Percentiles rank a stretch among this genome's conserved stretches.
Evolutionary conservation across 1,284 basidiomycete genomes (phyloP).

Genomic region (Peniophora sp.): DNA sequence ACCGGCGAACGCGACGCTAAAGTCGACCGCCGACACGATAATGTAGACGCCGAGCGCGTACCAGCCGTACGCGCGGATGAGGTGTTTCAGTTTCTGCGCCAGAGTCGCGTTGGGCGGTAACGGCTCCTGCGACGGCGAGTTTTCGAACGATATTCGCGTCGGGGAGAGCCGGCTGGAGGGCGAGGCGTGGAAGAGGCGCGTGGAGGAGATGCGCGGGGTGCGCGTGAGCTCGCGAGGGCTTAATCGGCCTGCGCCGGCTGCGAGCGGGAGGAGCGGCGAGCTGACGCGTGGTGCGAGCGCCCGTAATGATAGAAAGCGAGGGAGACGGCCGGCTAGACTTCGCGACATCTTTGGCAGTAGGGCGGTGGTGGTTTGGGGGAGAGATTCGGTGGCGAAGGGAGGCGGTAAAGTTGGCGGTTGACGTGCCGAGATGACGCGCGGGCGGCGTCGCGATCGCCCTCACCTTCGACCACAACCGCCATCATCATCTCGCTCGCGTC

Average conservation of each 20-base stretch:
- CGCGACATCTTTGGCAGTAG: neutral
- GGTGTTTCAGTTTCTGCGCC: constrained; percentile 72
- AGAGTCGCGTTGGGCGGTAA: constrained; percentile 44
- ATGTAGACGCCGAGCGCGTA: constrained; percentile 87
- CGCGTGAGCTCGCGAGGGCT: constrained; percentile 12
- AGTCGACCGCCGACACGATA: constrained; percentile 67
- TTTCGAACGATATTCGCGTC: constrained; percentile 16
- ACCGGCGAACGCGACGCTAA: constrained; percentile 73
- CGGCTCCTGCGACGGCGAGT: constrained; percentile 12
- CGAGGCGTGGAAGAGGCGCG: constrained; percentile 43
- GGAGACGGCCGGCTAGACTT: constrained; percentile 8
- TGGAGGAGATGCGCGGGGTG: constrained; percentile 20
- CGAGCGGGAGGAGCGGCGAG: constrained; percentile 30
- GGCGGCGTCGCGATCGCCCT: no score
- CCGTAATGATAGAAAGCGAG: constrained; percentile 24
- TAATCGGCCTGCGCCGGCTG: constrained; percentile 18
- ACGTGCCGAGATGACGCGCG: no score
- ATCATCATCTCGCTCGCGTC: no score
- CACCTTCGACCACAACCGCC: no score
- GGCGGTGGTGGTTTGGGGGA: neutral
- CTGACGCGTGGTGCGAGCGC: constrained; percentile 25
- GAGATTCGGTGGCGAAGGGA: no score
- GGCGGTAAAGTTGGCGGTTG: no score
- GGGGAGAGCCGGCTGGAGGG: constrained; percentile 32
- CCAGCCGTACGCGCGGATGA: constrained; percentile 90